Base-by-base conservation (phyloP, 352 stramenopile genomes). In the Phytophthora pluvialis region DNA sequence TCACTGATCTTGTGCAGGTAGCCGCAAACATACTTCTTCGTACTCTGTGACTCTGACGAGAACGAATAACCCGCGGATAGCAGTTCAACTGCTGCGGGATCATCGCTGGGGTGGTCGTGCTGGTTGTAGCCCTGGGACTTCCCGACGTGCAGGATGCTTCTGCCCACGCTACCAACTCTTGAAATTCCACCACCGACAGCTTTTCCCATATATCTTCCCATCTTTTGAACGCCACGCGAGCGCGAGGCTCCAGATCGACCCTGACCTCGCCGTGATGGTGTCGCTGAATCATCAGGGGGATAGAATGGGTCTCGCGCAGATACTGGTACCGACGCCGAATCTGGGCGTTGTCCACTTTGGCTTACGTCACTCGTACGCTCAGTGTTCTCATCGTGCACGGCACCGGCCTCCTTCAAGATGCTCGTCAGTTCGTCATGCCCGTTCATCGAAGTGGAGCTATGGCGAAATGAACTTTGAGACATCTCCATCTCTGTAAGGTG, bases 1-100 rank as follows among this genome's bases (percentile, higher is more conserved):
- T 95, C 87, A 49, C 85, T 93, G 29, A 95, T 84, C 64, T 95
- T 95, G 72, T 95, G 83, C 12, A 95, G 40, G 44, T 95, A 95
- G 1, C 87, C 87, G 25, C 84, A 91, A 7, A 93, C 84, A 47
- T 92, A 93, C 54, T 91, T 83, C 32, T 89, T 89, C 40, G 80
- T 94, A 47, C 82, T 84, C 52, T 89, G 85, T 6, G 77, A 91
- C 54, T 93, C 85, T 1, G 82, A 91, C 32, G 82, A 93, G 55
- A 93, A 93, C 6, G 64, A 74, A 38, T 88, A 89, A 0, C 83
- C 81, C 3, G 78, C 72, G 4, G 64, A 72, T 4, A 88, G 28
- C 11, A 89, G 38, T n/a, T 75, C 75, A 1, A 67, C 54, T 29
- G 75, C 53, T 10, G 58, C 64, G 21, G 66, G 55, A 29, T 86